phyloP scores from a whole-genome alignment of 768 basidiomycete genomes.

The Omphalotus guepiniiformis region DNA sequence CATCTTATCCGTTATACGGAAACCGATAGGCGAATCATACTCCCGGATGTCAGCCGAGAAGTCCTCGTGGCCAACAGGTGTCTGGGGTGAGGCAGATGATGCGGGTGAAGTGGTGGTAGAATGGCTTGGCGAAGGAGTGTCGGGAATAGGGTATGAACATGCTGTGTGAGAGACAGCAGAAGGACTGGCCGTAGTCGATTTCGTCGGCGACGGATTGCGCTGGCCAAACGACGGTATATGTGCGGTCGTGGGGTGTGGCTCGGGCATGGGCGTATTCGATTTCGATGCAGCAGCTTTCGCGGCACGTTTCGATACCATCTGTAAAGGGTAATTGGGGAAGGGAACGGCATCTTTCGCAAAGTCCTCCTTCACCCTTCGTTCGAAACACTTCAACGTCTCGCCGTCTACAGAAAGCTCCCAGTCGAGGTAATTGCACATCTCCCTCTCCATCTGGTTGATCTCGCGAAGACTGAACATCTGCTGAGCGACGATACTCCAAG shows the following conservation, averaged over 20 bases:
- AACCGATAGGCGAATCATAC: slow-evolving; percentile 23
- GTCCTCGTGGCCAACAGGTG: slow-evolving; percentile 50
- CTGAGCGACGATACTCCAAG: slow-evolving; percentile 88
- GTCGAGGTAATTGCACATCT: slow-evolving; percentile 90
- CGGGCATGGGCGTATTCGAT: slow-evolving; percentile 29
- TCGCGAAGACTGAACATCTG: slow-evolving; percentile 81
- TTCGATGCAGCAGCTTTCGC: slow-evolving; percentile 37
- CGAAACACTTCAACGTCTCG: slow-evolving; percentile 54
- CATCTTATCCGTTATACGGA: slow-evolving; percentile 28
- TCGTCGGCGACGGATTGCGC: slow-evolving; percentile 24
- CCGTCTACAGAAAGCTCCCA: slow-evolving; percentile 84
- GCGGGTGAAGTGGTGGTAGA: slow-evolving; percentile 54
- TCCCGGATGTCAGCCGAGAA: slow-evolving; percentile 45
- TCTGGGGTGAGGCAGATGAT: slow-evolving; percentile 58
- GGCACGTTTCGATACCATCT: slow-evolving; percentile 58
- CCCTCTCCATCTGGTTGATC: slow-evolving; percentile 96
- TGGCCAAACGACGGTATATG: slow-evolving; percentile 46
- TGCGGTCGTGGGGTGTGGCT: slow-evolving; percentile 30
- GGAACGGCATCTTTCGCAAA: slow-evolving; percentile 46
- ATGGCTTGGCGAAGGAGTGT: slow-evolving; percentile 52
- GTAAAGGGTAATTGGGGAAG: slow-evolving; percentile 61
- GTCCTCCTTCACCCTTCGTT: slow-evolving; percentile 54
- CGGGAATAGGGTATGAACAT: slow-evolving; percentile 29
- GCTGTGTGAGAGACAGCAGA: slow-evolving; percentile 14
- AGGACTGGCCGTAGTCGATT: slow-evolving; percentile 27